These are phyloP conservation scores for Euphorbia pulcherrima DNA, from an alignment of 345 rosid species.

Conservation along the genomic window DNA sequence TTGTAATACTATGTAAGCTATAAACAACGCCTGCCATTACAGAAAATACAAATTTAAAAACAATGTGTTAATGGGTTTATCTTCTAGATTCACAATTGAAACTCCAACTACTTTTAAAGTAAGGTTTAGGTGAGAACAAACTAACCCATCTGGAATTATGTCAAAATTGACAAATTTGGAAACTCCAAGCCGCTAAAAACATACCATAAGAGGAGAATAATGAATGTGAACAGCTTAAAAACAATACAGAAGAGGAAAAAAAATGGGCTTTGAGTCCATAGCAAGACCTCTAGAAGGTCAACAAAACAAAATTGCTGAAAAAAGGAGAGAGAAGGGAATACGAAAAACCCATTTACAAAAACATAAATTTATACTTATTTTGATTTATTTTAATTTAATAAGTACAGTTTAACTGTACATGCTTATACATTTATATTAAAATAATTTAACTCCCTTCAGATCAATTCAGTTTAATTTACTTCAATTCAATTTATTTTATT, in stretches of 20 bases:
- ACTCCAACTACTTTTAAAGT: constrained; percentile 25
- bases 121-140: neutral
- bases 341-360: neutral
- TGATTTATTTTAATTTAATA: too few relatives aligned
- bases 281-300: constrained; percentile 39
- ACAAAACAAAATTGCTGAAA: constrained; percentile 12
- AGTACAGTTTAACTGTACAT: too few relatives aligned
- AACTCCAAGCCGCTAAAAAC: neutral
- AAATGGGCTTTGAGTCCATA: constrained; percentile 8
- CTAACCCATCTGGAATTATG: constrained; percentile 10
- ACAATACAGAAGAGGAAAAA: neutral
- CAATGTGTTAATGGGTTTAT: constrained; percentile 18
- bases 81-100: constrained; percentile 1
- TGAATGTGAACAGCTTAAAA: neutral
- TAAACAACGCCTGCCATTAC: constrained; percentile 9
- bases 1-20: neutral
- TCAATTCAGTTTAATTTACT: too few relatives aligned
- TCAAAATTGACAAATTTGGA: constrained; percentile 5
- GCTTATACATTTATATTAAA: too few relatives aligned
- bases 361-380: neutral
- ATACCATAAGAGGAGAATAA: neutral
- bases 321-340: neutral
- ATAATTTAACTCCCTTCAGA: too few relatives aligned
- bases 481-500: too few relatives aligned
- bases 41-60: constrained; percentile 4